Evolutionary conservation across 2,329 filamentous ascomycete genomes (phyloP), one percentile per base, ranked within the genome.

Genomic region (Verticillium longisporum): DNA sequence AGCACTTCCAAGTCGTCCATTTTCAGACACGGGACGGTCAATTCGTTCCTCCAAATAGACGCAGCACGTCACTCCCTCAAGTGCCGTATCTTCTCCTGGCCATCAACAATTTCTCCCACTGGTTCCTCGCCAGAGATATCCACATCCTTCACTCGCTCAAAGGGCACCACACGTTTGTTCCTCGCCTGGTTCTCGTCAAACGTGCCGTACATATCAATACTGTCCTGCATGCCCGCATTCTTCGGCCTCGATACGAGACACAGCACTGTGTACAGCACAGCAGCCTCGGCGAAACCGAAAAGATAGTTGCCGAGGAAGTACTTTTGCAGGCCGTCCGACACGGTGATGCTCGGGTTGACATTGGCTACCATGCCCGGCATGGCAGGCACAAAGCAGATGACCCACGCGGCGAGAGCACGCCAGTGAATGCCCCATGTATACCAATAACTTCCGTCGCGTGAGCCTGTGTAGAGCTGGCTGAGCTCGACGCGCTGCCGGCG

Each of bases 401-500:
- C 67, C 61, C 71, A 77, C 31, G 56, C 32, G 4, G 33, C 13
- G 21, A 58, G 37, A 1, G 37, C 56, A 38, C 56, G 56, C 56
- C 37, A 50, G 37, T 58, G 31, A 56, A 73, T 60, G 14, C 75
- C 74, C 14, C 69, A 61, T 2, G 64, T 63, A 64, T 72, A 77
- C 68, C 72, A 75, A 63, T 78, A 78, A 13, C 73, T 73, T 2
- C 72, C 73, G 18, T 73, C 67, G 5, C 64, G 65, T 9, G 68
- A 65, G 11, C 66, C 66, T 6, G 66, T 66, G 62, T 78, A 78
- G 10, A 78, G 62, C 54, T 75, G 73, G 11, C 70, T 72, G 32
- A 77, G 65, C 61, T 75, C 72, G 56, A 77, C 68, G 59, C 71
- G 72, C 57, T 71, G 69, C 2, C 69, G 67, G 6, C 75, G 73